phyloP scores from a whole-genome alignment of 2,329 filamentous ascomycete genomes.

The Geoglossum cookeanum region DNA sequence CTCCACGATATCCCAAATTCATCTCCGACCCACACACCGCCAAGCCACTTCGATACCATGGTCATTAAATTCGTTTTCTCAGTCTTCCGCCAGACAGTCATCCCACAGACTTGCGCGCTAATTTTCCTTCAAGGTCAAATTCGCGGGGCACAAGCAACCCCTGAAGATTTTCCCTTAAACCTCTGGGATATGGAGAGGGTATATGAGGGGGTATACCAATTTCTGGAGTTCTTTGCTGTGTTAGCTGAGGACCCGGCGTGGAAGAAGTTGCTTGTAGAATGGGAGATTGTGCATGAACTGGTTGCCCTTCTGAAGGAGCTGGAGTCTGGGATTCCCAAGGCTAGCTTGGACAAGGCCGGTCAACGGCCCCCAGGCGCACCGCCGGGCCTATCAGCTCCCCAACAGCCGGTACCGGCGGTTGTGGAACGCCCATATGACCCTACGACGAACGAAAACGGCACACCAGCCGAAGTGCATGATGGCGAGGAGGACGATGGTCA shows the following conservation, averaged over 20 bases:
- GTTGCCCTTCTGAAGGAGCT: constrained; percentile 73
- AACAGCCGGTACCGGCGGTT: constrained; percentile 23
- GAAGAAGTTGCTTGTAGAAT: constrained; percentile 71
- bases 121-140: constrained; percentile 90
- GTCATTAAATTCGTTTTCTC: constrained; percentile 81
- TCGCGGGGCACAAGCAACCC: constrained; percentile 51
- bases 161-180: constrained; percentile 81
- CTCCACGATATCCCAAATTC: constrained; percentile 19
- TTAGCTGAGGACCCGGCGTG: constrained; percentile 71
- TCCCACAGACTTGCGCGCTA: constrained; percentile 83
- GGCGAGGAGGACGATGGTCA: constrained; percentile 25
- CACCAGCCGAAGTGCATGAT: constrained; percentile 12
- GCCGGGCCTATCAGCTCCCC: constrained; percentile 19
- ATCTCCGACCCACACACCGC: constrained; percentile 25
- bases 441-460: constrained; percentile 4
- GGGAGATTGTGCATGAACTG: constrained; percentile 80
- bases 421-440: constrained; percentile 49
- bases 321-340: constrained; percentile 73
- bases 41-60: constrained; percentile 34
- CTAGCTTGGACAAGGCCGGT: constrained; percentile 31
- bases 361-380: constrained; percentile 12
- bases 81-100: constrained; percentile 78
- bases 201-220: constrained; percentile 86
- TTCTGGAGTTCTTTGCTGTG: constrained; percentile 82
- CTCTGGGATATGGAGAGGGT: constrained; percentile 96